Evolutionary conservation across 495 filamentous ascomycete genomes (phyloP).

Genomic region (Pseudoneurospora amorphoporcata): DNA sequence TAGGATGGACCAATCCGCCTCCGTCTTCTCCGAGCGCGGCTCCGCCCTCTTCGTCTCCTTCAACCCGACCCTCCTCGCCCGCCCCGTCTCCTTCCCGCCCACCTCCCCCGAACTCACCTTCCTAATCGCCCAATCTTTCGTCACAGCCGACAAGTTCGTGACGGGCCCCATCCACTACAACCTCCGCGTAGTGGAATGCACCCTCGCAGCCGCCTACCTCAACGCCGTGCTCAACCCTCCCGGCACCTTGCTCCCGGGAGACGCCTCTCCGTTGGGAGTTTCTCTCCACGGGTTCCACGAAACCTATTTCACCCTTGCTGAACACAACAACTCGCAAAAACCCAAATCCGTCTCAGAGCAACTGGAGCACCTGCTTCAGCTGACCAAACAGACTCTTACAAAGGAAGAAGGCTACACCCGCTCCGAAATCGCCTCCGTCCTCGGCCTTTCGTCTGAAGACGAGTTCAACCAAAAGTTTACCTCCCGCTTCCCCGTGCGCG

Average conservation of each 20-base stretch:
- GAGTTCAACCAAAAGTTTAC: conserved; percentile 68
- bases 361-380: conserved; percentile 55
- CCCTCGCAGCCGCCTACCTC: conserved; percentile 65
- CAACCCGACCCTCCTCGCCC: conserved; percentile 62
- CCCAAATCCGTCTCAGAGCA: conserved; percentile 35
- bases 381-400: conserved; percentile 52
- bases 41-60: conserved; percentile 87
- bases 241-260: conserved; percentile 56
- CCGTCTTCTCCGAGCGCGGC: conserved; percentile 78
- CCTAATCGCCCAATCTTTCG: conserved; percentile 88
- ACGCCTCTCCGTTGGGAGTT: conserved; percentile 74
- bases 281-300: conserved; percentile 81
- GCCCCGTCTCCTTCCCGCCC: conserved; percentile 74
- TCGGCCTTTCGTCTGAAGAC: conserved; percentile 50
- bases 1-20: conserved; percentile 96
- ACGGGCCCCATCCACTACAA: conserved; percentile 93
- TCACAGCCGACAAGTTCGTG: conserved; percentile 86
- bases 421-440: conserved; percentile 67
- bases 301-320: conserved; percentile 45
- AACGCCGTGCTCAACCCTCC: conserved; percentile 43
- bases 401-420: conserved; percentile 78
- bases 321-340: conserved; percentile 18
- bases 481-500: conserved; percentile 75
- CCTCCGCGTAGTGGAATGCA: conserved; percentile 90
- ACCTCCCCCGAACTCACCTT: conserved; percentile 78